Base-by-base conservation (phyloP, 2,329 filamentous ascomycete genomes). In the Periconia sp. region DNA sequence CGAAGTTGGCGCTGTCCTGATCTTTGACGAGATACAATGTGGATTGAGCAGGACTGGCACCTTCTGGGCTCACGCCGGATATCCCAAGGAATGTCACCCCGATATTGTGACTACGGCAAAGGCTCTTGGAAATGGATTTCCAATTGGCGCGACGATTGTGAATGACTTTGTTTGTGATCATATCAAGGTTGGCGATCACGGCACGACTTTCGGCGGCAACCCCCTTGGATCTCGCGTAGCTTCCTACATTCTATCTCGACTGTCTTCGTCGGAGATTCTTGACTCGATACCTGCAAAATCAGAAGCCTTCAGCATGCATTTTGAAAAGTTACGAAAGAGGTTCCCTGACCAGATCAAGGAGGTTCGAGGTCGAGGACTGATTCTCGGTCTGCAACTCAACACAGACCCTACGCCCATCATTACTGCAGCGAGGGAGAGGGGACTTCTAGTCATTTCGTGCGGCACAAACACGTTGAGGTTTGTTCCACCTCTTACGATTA, bases 11-110 rank as follows among this genome's bases (percentile, higher is more conserved):
- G 92, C 92, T 2, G 83, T 97, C 3, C 76, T 99, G 43, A 88
- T 96, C 65, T 92, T 94, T 70, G 94, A 99, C 63, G 94, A 99
- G 77, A 99, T 99, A 51, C 94, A 99, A 73, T 96, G 91, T 69
- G 94, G 94, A 39, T 78, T 99, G 23, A 84, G 86, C 18, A 86
- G 94, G 38, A 97, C 94, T 1, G 94, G 94, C 24, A 80, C 78
- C 10, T 80, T 99, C 59, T 99, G 94, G 94, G 94, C 94, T 0
- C 92, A 99, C 65, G 79, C 79, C 9, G 77, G 79, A 44, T 79
- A 94, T 17, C 87, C 89, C 24, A 75, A 79, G 57, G 85, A 88
- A 53, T 90, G 91, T 2, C 94, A 99, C 66, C 94, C 94, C 5
- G 94, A 99, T 62, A 86, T 99, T 54, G 74, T 99, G 52, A 96